Base-by-base conservation (phyloP, 441 rosid genomes). In the Hura crepitans region DNA sequence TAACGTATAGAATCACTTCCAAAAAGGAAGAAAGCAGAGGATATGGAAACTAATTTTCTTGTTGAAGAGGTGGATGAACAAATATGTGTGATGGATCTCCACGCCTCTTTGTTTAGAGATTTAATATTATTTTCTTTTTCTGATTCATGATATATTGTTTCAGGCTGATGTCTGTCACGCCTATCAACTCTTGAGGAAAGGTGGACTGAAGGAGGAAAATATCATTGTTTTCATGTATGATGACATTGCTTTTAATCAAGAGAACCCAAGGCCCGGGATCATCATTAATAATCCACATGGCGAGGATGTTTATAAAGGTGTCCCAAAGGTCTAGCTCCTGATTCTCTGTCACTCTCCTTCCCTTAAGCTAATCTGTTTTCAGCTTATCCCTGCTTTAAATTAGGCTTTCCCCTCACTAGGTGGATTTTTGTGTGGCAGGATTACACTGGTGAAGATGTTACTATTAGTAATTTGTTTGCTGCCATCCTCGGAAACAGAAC, bases 81-180 rank as follows among this genome's bases (percentile, higher is more conserved):
- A n/a, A n/a, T 17, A 17, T 33, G 9, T 18, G 25, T 33, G 11
- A 33, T 61, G 28, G 23, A 61, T n/a, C 49, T 11, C 18, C 35
- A 46, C 11, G 42, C 8, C 53, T 65, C 10, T 8, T 20, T 12
- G 23, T 28, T 42, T 54, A 12, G 25, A 22, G 15, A 54, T 33
- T 23, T 6, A 15, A 13, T 50, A 1, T 23, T 25, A 9, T 11
- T 9, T 5, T 31, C 39, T 42, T 17, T n/a, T 35, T 18, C 27
- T 39, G 23, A 27, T 56, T 56, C 35, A 9, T 56, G 39, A n/a
- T 56, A 17, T 56, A 28, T 20, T 4, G 56, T 35, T 64, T 72
- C 61, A 95, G 99, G 90, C 97, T 20, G 99, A 95, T 85, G 72
- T 95, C 61, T 92, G 98, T 47, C 99, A 95, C 81, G 95, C 99